Evolutionary conservation across 2,329 filamentous ascomycete genomes (phyloP), one percentile per base, ranked within the genome.

Genomic region (Colletotrichum australisinense): DNA sequence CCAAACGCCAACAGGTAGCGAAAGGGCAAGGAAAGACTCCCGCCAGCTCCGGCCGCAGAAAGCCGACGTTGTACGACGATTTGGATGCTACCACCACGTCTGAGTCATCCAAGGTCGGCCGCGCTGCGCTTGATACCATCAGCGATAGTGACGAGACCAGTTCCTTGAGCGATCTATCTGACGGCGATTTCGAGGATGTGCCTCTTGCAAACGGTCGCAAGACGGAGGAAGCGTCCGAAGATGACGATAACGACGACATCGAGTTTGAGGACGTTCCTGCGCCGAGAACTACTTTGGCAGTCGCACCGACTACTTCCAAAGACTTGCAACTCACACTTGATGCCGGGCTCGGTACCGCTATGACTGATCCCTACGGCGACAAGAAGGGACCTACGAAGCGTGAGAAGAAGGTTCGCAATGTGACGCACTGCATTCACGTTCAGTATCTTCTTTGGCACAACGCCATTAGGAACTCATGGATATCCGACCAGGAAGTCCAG

Each of bases 391-490:
- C 94, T 0, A 93, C 94, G 3, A 98, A 98, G 83, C 90, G 93
- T 32, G 95, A 98, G 79, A 91, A 94, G 64, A 89, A 91, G 73
- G 93, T 96, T 69, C 90, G 97, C 30, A 89, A 92, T 42, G 88
- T 92, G 4, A 95, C 95, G 0, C 97, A 99, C 82, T 94, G 94
- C 77, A 88, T 98, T 76, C 97, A 99, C 82, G 95, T 98, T 2
- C 92, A 97, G 80, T 90, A 92, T 65, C 85, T 99, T 19, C 88
- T 99, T 73, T 98, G 93, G 88, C 95, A 98, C 80, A 98, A 98
- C 79, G 90, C 94, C 0, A 83, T 97, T 16, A 91, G 94, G 55
- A 98, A 98, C 80, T 87, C 90, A 0, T 98, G 96, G 93, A 84
- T 95, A 24, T 94, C 94, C 76, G 94, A 98, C 77, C 81, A 88